Evolutionary conservation across 495 filamentous ascomycete species (phyloP).

Genomic region (Poronia punctata): DNA sequence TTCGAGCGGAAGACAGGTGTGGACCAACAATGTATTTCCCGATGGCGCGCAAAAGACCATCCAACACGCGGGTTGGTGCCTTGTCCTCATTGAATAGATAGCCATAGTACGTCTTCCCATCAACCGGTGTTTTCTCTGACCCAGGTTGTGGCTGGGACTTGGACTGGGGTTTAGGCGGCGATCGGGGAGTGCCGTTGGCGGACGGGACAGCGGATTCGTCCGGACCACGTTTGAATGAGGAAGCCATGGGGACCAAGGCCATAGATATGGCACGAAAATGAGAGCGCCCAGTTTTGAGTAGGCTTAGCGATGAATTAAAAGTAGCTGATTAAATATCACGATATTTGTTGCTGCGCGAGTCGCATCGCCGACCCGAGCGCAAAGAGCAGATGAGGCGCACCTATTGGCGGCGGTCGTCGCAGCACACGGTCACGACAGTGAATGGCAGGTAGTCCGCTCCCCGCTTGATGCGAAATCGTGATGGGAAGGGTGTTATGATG

Average conservation of each 20-base stretch:
- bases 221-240: slow-evolving; percentile 8
- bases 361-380: too few relatives aligned
- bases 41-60: slow-evolving; percentile 71
- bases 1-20: not conserved
- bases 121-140: slow-evolving; percentile 5
- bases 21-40: slow-evolving; percentile 71
- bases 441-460: slow-evolving; percentile 2
- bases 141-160: slow-evolving; percentile 3
- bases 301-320: not conserved
- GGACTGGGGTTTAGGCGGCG: slow-evolving; percentile 3
- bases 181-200: slow-evolving; percentile 4
- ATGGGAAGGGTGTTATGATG: slow-evolving; percentile 11
- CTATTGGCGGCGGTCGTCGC: too few relatives aligned
- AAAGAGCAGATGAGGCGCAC: too few relatives aligned
- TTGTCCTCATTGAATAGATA: slow-evolving; percentile 78
- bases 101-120: slow-evolving; percentile 58
- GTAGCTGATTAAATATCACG: too few relatives aligned
- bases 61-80: slow-evolving; percentile 64
- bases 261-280: too few relatives aligned
- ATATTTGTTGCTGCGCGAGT: too few relatives aligned
- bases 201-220: slow-evolving; percentile 9
- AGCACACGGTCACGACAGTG: slow-evolving; percentile 4
- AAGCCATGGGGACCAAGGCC: slow-evolving; percentile 16
- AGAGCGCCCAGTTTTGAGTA: not conserved
- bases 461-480: slow-evolving; percentile 1